phyloP scores from a whole-genome alignment of 2,329 filamentous ascomycete genomes.

The Colletotrichum abscissum region DNA sequence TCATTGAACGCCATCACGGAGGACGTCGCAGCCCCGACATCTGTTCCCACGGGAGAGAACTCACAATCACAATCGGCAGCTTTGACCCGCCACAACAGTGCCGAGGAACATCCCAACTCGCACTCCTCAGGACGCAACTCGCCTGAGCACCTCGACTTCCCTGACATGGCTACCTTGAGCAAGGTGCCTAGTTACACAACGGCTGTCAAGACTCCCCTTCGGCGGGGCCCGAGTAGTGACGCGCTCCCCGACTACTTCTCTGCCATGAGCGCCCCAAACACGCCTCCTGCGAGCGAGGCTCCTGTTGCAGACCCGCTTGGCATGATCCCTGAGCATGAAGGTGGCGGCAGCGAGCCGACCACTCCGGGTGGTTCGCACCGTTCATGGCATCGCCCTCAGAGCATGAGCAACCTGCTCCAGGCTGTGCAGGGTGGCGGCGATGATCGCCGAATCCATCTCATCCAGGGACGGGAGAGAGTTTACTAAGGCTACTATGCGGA shows the following conservation, averaged over 20 bases:
- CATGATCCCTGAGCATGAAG: slow-evolving; percentile 42
- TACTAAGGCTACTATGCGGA: slow-evolving; percentile 30
- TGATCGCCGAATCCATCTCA: slow-evolving; percentile 46
- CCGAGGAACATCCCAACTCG: slow-evolving; percentile 52
- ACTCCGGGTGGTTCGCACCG: slow-evolving; percentile 25
- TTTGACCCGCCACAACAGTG: slow-evolving; percentile 66
- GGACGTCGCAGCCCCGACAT: slow-evolving; percentile 54
- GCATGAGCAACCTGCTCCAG: slow-evolving; percentile 33
- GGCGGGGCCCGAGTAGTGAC: slow-evolving; percentile 60
- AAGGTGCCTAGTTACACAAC: slow-evolving; percentile 84
- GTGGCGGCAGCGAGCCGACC: slow-evolving; percentile 20
- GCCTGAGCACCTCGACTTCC: slow-evolving; percentile 66
- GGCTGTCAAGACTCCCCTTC: slow-evolving; percentile 74
- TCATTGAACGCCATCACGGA: slow-evolving; percentile 57
- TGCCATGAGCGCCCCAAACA: slow-evolving; percentile 64
- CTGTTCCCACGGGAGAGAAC: slow-evolving; percentile 50
- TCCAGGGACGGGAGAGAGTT: slow-evolving; percentile 50
- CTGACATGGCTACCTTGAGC: slow-evolving; percentile 73
- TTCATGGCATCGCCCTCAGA: slow-evolving; percentile 34
- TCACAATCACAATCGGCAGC: slow-evolving; percentile 57
- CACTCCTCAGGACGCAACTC: slow-evolving; percentile 62
- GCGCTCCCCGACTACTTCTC: slow-evolving; percentile 75
- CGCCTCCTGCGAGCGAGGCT: slow-evolving; percentile 53
- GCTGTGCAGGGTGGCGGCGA: slow-evolving; percentile 27
- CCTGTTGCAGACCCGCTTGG: slow-evolving; percentile 40